Base-by-base conservation (phyloP, 805 yeast genomes). In the Saccharomycopsis capsularis region DNA sequence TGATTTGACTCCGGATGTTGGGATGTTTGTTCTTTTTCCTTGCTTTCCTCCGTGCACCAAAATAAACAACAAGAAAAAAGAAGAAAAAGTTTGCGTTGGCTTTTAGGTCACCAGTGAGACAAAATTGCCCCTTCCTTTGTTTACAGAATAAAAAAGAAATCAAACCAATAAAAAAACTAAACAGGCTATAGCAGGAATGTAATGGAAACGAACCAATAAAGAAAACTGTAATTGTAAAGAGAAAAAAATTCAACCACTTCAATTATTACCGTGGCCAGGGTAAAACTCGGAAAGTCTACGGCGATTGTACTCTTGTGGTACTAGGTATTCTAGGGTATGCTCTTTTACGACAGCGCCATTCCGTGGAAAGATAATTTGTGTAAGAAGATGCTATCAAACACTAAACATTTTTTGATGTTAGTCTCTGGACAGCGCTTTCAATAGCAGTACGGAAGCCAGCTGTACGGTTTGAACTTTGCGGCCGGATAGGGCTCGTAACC, bases 141-240 rank as follows among this genome's bases (percentile, higher is more conserved):
- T n/a, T n/a, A n/a, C n/a, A n/a, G n/a, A n/a, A 35, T 13, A 35
- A 35, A 42, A 42, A 42, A 27, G 16, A n/a, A n/a, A 46, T n/a
- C 43, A 18, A 29, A 11, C 32, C 7, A 27, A 13, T 27, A 27
- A 7, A 27, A 7, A 13, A 7, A 27, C 32, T 27, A 13, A 7
- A 27, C 32, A 27, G 32, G n/a, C n/a, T 27, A 27, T 15, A 35
- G 19, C 6, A 35, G 16, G 25, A 23, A 22, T 15, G 21, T 6
- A 40, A 40, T 18, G 21, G 15, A 25, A 40, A 25, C 7, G 6
- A 35, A 35, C 5, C 11, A 35, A 35, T 13, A 35, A 15, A 35
- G 16, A 35, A 35, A 35, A 13, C 6, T 15, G 38, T 18, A 13
- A 15, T 35, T 6, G 19, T 15, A 18, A 13, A 35, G 7, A 13